These are phyloP conservation scores for Pigoraptor vietnamica DNA, from an alignment of 78 protist species.

Conservation along the genomic window DNA sequence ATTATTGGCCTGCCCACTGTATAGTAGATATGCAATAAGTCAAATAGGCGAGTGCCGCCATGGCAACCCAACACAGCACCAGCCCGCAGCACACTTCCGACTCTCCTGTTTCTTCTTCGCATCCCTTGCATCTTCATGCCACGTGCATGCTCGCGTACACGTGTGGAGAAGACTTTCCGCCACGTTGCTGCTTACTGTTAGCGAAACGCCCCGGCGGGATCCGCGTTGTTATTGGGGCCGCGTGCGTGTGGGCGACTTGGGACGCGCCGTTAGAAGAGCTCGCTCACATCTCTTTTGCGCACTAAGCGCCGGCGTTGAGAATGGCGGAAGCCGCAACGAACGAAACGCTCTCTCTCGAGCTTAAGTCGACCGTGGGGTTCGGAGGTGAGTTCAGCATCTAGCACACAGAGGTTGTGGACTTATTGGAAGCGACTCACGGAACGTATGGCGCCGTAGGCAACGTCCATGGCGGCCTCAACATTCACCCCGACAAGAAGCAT, in stretches of 20 bases:
- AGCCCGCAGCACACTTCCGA: background rate
- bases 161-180: background rate
- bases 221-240: background rate
- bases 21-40: no score
- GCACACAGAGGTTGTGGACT: background rate
- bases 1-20: no score
- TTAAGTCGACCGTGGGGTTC: background rate
- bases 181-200: background rate
- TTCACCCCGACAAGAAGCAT: background rate
- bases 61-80: background rate
- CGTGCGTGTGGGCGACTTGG: no score
- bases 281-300: no score
- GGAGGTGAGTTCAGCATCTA: background rate
- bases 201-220: background rate
- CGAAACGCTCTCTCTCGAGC: background rate
- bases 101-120: no score
- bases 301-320: no score
- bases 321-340: background rate
- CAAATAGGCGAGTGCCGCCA: no score
- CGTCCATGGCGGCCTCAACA: background rate
- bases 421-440: background rate
- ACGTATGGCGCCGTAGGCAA: no score
- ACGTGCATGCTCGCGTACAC: no score
- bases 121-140: no score
- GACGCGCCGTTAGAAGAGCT: no score